Conservation (phyloP, 345 rosid genomes). For the Salix viminalis region DNA sequence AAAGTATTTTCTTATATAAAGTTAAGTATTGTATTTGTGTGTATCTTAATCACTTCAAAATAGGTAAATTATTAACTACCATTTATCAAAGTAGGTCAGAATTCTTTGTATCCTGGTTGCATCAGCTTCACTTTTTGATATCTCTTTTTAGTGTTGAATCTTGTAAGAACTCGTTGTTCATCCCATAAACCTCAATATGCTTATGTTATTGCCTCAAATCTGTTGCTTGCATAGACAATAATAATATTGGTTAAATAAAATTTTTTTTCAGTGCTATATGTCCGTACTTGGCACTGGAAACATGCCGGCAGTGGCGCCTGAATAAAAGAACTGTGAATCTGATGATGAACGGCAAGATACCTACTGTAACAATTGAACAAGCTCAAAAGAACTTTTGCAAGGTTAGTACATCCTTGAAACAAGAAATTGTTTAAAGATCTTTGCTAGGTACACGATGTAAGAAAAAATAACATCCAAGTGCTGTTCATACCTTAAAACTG, state of each 20-base stretch:
- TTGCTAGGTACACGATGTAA: not conserved
- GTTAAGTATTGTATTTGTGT: not conserved
- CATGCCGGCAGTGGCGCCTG: constrained; percentile 96
- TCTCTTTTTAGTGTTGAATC: not conserved
- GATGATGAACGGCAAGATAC: constrained; percentile 95
- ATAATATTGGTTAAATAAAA: constrained; percentile 9
- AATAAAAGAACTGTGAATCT: constrained; percentile 84
- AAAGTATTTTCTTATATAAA: not conserved
- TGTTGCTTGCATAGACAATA: not conserved
- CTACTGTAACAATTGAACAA: constrained; percentile 95
- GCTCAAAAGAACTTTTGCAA: constrained; percentile 88
- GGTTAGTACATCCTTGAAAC: constrained; percentile 36
- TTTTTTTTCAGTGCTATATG: constrained; percentile 76
- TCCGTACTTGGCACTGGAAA: constrained; percentile 92
- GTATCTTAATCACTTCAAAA: not conserved
- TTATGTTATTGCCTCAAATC: not conserved
- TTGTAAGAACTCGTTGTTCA: not conserved
- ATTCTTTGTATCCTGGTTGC: not conserved
- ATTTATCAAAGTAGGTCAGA: not conserved
- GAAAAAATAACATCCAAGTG: not conserved
- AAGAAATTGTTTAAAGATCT: not conserved
- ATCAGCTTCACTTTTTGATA: not conserved
- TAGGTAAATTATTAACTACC: not conserved
- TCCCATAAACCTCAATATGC: not conserved
- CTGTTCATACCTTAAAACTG: not conserved